Evolutionary conservation across 345 rosid species (phyloP).

Genomic region (Salix caprea): DNA sequence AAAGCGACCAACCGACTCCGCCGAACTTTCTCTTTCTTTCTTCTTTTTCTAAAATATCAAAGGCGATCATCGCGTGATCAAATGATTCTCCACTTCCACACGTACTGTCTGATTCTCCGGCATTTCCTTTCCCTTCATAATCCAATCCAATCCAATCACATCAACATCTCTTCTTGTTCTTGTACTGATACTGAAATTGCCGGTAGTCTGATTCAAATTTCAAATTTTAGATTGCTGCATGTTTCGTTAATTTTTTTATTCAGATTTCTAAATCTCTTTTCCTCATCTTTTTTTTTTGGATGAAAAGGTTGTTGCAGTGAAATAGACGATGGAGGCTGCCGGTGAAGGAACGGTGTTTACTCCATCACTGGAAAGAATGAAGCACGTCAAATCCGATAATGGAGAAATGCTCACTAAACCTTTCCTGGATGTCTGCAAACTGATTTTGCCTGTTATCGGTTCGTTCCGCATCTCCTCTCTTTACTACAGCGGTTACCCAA

Average conservation of each 20-base stretch:
- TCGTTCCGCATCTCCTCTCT: not conserved
- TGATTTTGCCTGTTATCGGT: slow-evolving; percentile 84
- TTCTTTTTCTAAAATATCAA: not conserved
- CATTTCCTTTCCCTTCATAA: not conserved
- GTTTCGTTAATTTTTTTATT: not conserved
- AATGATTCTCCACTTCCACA: not conserved
- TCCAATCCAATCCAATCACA: not conserved
- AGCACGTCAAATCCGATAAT: slow-evolving; percentile 60
- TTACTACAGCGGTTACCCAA: not conserved
- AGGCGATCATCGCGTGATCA: not conserved
- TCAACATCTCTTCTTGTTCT: not conserved
- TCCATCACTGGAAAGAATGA: slow-evolving; percentile 85
- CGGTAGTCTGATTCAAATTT: not conserved
- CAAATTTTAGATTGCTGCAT: too few species aligned
- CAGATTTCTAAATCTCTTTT: not conserved
- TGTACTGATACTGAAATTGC: not conserved
- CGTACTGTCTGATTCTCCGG: not conserved
- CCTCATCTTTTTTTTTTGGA: not conserved
- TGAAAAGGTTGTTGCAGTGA: slow-evolving; percentile 1
- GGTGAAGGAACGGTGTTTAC: slow-evolving; percentile 56
- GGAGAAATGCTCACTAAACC: slow-evolving; percentile 83
- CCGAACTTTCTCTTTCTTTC: not conserved
- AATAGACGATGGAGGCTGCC: slow-evolving; percentile 48
- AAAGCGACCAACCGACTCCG: slow-evolving; percentile 2
- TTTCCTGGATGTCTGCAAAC: slow-evolving; percentile 81